These are phyloP conservation scores for Talaromyces sp. DNA, from an alignment of 2,329 filamentous ascomycete genomes.

Conservation along the genomic window DNA sequence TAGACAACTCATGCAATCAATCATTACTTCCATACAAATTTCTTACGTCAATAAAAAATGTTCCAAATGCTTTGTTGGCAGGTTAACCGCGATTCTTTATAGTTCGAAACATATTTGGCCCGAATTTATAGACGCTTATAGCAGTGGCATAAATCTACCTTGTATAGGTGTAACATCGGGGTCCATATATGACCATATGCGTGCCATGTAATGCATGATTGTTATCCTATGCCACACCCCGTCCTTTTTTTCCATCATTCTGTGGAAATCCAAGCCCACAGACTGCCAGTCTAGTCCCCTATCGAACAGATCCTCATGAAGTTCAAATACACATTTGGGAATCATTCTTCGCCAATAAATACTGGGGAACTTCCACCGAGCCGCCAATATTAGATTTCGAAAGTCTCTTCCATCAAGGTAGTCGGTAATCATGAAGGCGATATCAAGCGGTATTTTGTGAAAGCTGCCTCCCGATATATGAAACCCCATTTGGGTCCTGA, in stretches of 20 bases:
- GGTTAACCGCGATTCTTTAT: too few relatives aligned
- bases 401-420: neutral
- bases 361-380: neutral
- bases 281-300: conserved; percentile 6
- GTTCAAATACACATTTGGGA: neutral
- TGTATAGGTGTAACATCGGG: neutral
- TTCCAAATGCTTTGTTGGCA: too few relatives aligned
- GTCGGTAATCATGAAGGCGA: neutral
- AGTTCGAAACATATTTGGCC: too few relatives aligned
- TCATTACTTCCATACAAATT: neutral
- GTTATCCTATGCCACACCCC: neutral
- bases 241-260: neutral
- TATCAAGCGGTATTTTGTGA: neutral
- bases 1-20: neutral
- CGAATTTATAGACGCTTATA: neutral
- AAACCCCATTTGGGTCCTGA: neutral
- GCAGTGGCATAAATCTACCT: neutral
- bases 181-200: neutral
- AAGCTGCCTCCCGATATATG: neutral
- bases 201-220: neutral
- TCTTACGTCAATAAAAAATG: too few relatives aligned
- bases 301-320: neutral
- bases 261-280: conserved; percentile 5
- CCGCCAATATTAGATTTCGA: neutral
- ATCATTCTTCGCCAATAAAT: neutral